Base-by-base conservation (phyloP, 2,329 filamentous ascomycete species). In the Alternaria tenuissima region DNA sequence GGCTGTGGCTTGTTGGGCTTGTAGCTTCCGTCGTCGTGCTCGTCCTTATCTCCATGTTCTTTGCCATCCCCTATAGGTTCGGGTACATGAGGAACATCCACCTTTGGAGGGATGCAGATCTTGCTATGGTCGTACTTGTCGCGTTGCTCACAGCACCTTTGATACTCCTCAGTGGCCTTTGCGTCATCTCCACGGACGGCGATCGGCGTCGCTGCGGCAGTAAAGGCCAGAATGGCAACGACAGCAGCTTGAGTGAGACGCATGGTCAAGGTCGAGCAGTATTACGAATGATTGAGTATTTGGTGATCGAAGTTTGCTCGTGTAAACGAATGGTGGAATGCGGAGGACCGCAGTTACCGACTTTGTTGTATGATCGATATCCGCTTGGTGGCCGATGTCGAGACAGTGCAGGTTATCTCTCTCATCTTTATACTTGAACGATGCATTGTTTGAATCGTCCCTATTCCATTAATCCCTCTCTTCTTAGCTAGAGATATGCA, bases 221-320 rank as follows among this genome's bases (percentile, higher is more conserved):
- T 65, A 52, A 57, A 60, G 39, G 61, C 61, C 36, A 65, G 38
- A 7, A 65, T 61, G 52, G 63, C 63, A 36, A 65, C 57, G 44
- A 63, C 20, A 43, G 57, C 57, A 20, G 63, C 61, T 48, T 65
- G 63, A 38, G 57, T 55, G 38, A 65, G 57, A 61, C 61, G 63
- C 63, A 65, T 65, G 16, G 26, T 59, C 52, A 39, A 12, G 14
- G 24, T 43, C 12, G 46, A 36, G 42, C 16, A 11, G 11, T 24
- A 9, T 12, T 30, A 34, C 32, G 28, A 48, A 20, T 3, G 43
- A 54, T 36, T 42, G 39, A 38, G 42, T 44, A 16, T 53, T 26
- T 26, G 55, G 38, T 32, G 54, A 62, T 57, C 52, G 59, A 39
- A 32, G 11, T 16, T 49, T 14, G 20, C 7, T 52, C 39, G 20